Evolutionary conservation across 2,329 filamentous ascomycete genomes (phyloP).

Genomic region (Neonectria faginata): DNA sequence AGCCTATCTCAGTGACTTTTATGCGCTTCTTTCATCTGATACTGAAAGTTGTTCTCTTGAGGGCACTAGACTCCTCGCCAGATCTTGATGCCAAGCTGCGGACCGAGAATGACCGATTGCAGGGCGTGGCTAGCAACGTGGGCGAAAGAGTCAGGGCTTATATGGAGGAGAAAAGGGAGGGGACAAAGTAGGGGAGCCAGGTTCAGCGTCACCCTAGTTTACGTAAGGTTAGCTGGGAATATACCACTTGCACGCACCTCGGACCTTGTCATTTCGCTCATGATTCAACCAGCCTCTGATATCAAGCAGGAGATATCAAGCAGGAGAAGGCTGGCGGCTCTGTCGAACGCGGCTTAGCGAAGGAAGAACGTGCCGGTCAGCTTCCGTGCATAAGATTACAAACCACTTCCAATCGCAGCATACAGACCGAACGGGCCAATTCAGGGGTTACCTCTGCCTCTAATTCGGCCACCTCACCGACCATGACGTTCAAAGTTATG

Average conservation of each 20-base stretch:
- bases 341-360: background rate
- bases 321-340: too few species aligned
- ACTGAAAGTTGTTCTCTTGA: conserved; percentile 51
- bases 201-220: too few species aligned
- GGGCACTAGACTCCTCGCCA: conserved; percentile 47
- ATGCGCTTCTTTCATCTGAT: conserved; percentile 51
- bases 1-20: conserved; percentile 51
- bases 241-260: too few species aligned
- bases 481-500: conserved; percentile 17
- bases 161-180: background rate
- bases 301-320: too few species aligned
- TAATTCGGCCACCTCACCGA: background rate
- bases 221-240: too few species aligned
- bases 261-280: too few species aligned
- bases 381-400: background rate
- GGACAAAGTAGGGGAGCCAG: too few species aligned
- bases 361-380: background rate
- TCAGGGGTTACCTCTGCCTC: conserved; percentile 4
- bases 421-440: conserved; percentile 37
- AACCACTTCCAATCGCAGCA: conserved; percentile 11
- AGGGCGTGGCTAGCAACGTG: conserved; percentile 46
- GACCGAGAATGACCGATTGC: conserved; percentile 48
- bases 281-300: too few species aligned
- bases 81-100: conserved; percentile 44
- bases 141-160: conserved; percentile 49